Evolutionary conservation across 768 basidiomycete genomes (phyloP), one percentile per base, ranked within the genome.

Genomic region (Coprinopsis sp.): DNA sequence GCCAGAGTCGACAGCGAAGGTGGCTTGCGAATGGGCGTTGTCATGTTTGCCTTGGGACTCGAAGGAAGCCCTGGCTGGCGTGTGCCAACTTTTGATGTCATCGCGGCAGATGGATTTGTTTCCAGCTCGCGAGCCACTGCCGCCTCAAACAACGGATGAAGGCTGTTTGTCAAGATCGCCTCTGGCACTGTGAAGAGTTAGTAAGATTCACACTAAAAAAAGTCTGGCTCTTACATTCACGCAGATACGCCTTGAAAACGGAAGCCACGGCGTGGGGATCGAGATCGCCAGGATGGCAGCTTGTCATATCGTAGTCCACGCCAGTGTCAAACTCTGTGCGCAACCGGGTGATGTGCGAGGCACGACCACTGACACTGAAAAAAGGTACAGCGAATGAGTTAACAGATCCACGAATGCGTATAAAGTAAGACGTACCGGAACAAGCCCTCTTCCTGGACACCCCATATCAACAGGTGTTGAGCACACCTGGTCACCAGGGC

Each of bases 261-360:
- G 90, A 89, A 16, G 93, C 84, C 6, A 97, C 93, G 1, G 91
- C 90, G 63, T 97, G 92, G 37, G 94, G 94, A 59, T 97, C 94
- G 28, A 97, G 67, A 58, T 97, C 92, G 6, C 87, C 81, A 21
- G 91, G 92, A 40, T 77, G 76, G 52, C 83, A 87, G 51, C 79
- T 78, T 31, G 73, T 66, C 68, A 97, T 78, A 58, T 92, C 84
- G 56, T 84, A 91, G 66, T 97, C 94, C 42, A 84, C 87, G 47
- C 92, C 90, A 19, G 79, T 78, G 62, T 94, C 91, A 58, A 94
- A 95, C 60, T 91, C 90, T 16, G 73, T 68, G 24, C 87, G 73
- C 54, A 96, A 64, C 58, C 78, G 84, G 19, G 77, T 67, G 22
- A 91, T 77, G 66, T 96, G 93, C 13, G 84, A 81, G 23, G 89